Base-by-base conservation (phyloP, 768 basidiomycete genomes). In the Cystofilobasidium ferigula region DNA sequence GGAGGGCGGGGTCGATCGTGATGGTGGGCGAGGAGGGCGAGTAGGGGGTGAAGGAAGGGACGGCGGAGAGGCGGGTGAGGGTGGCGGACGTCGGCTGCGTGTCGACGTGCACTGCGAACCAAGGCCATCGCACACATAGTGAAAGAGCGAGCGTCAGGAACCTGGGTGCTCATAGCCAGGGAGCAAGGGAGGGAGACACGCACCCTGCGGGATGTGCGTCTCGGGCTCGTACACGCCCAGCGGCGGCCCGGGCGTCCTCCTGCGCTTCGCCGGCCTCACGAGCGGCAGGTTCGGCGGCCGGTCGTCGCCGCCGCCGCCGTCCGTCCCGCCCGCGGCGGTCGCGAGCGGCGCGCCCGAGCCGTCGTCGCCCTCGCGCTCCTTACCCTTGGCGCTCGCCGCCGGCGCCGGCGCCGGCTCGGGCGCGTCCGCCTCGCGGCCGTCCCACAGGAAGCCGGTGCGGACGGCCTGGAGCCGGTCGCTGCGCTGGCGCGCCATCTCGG, bases 181-280 rank as follows among this genome's bases (percentile, higher is more conserved):
- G 26, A 26, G 9, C 4, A 8, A 28, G 26, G 34, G 53, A 67
- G 43, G 30, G 53, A 40, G 67, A 47, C 26, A 36, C 12, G 67
- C 57, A 40, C 14, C 48, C 71, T 85, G 82, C 9, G 89, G 81
- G 35, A 85, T 74, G 45, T 85, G 84, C 0, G 85, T 81, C 73
- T 93, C 89, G 10, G 88, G 84, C 71, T 93, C 91, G 71, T 91
- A 93, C 28, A 85, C 79, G 1, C 88, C 89, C 47, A 84, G 70
- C 1, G 85, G 84, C 54, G 81, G 78, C 45, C 67, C 68, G 59
- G 61, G 64, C 1, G 61, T 53, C 38, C 63, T 61, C 45, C 1
- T 30, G 35, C 51, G 26, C 51, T 54, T 54, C 28, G 20, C 26
- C 30, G 45, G 45, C 45, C 45, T 48, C 45, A n/a, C 20, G 14